These are phyloP conservation scores for Phytophthora litchii DNA, from an alignment of 352 stramenopile species.

Conservation along the genomic window DNA sequence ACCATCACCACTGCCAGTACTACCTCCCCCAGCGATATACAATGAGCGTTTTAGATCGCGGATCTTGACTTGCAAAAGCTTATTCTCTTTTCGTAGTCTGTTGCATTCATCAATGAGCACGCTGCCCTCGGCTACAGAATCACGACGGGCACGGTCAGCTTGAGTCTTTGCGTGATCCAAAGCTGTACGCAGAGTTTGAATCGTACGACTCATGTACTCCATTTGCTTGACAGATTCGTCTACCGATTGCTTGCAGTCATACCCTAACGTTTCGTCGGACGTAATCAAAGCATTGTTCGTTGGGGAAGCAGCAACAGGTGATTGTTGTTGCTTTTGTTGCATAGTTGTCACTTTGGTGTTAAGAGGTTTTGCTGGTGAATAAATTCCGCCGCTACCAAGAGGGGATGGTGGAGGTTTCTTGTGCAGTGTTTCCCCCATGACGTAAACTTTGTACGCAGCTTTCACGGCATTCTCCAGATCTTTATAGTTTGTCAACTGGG, in stretches of 20 bases:
- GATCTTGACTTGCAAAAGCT: conserved; percentile 62
- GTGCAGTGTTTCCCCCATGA: conserved; percentile 69
- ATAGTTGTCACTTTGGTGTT: conserved; percentile 7
- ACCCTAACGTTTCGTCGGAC: conserved; percentile 60
- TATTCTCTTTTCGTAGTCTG: conserved; percentile 77
- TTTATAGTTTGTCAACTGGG: conserved; percentile 78
- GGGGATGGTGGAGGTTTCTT: conserved; percentile 55
- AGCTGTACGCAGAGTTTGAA: conserved; percentile 62
- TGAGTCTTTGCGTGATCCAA: conserved; percentile 77
- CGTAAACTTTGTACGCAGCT: conserved; percentile 75
- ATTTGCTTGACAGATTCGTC: conserved; percentile 81
- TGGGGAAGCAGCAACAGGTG: neutral
- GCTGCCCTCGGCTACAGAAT: conserved; percentile 79
- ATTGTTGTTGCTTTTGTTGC: conserved; percentile 18
- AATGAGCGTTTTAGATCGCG: conserved; percentile 58
- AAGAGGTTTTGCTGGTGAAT: conserved; percentile 26
- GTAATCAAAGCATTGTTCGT: conserved; percentile 3
- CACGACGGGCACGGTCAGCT: conserved; percentile 64
- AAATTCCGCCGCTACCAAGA: conserved; percentile 27
- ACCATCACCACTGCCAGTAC: conserved; percentile 4
- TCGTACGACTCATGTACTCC: conserved; percentile 82
- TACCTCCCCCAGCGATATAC: conserved; percentile 3
- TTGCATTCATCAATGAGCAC: conserved; percentile 86
- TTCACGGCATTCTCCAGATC: conserved; percentile 84
- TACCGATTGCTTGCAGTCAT: conserved; percentile 79